Evolutionary conservation across 2,329 filamentous ascomycete species (phyloP), one percentile per base, ranked within the genome.

Genomic region (Neonectria punicea): DNA sequence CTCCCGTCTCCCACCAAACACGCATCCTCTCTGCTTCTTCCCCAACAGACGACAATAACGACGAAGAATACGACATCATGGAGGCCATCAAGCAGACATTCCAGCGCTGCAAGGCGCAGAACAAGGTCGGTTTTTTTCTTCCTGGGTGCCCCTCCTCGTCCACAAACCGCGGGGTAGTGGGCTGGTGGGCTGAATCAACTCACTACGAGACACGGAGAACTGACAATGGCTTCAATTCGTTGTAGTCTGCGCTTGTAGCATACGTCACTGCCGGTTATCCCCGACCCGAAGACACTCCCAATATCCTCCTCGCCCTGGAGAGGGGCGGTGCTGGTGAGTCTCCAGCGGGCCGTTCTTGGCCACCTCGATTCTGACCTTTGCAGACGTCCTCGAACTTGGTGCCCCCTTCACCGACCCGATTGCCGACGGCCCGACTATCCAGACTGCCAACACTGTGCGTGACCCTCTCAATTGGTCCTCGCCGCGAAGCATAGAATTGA

Each of bases 381-480:
- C 32, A 81, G 96, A 99, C 80, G 85, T 99, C 66, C 97, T 99
- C 75, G 96, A 99, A 81, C 89, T 99, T 72, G 96, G 95, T 68
- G 90, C 97, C 61, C 96, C 96, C 57, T 99, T 99, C 83, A 98
- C 95, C 75, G 96, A 99, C 79, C 96, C 96, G 63, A 98, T 98
- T 80, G 96, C 95, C 73, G 96, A 99, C 81, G 96, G 96, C 30
- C 96, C 96, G 39, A 98, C 94, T 5, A 98, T 99, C 72, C 96
- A 99, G 83, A 96, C 90, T 68, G 89, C 96, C 70, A 99, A 99
- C 82, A 98, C 93, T 44, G 89, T 84, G 90, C 83, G 75, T 80
- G 77, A 47, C 61, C 28, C 16, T 11, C 20, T 57, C 50, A 46
- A 46, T 59, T n/a, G 46, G 30, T n/a, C 16, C 13, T 30, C n/a